Evolutionary conservation across 1,284 basidiomycete genomes (phyloP), one percentile per base, ranked within the genome.

Genomic region (Abortiporus biennis): DNA sequence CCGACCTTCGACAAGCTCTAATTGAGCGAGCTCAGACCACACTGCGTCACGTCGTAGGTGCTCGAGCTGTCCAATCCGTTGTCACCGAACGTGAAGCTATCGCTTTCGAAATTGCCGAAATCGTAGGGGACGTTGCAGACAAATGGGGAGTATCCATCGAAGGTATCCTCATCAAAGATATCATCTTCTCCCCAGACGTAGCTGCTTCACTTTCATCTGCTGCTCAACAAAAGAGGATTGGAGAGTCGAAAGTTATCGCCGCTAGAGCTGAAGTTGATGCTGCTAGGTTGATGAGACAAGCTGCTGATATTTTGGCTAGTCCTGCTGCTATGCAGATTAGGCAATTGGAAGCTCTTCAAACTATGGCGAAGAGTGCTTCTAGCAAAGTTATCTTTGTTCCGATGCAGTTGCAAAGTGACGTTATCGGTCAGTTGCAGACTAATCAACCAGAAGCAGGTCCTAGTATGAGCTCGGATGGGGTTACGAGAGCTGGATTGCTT

Each of bases 321-420:
- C 92, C 92, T 15, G 92, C 93, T 19, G 94, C 93, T 46, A 96
- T 98, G 91, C 92, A 96, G 66, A 97, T 97, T 61, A 76, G 94
- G 49, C 92, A 95, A 61, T 78, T 97, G 51, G 93, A 96, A 66
- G 91, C 92, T 30, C 67, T 92, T 55, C 75, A 81, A 74, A 72
- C 63, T 32, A 77, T 76, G 75, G 77, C 80, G 29, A 87, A 89
- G 64, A 79, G 75, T 8, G 77, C 85, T 17, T 74, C 74, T 53
- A 81, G 76, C 71, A 97, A 97, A 69, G 91, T 94, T 52, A 77
- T 95, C 46, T 95, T 96, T 56, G 92, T 92, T 17, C 90, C 90
- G n/a, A 92, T 92, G 90, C 84, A 88, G 49, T 71, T 90, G 29
- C 86, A 90, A 62, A 83, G 73, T 53, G 85, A 90, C 49, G 64